phyloP scores from a whole-genome alignment of 306 rosid genomes.

The Trifolium subterraneum region DNA sequence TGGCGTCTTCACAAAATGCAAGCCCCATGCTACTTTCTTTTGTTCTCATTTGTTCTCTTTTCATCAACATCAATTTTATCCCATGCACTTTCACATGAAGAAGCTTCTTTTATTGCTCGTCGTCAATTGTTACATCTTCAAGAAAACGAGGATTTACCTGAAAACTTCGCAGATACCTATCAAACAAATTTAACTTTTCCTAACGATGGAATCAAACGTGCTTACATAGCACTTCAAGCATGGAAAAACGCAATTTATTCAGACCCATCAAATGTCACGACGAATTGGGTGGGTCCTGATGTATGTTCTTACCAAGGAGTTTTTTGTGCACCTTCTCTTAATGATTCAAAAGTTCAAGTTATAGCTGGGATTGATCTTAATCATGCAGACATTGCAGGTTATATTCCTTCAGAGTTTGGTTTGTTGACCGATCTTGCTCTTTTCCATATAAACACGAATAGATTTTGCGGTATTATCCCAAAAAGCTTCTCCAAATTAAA shows the following conservation, averaged over 20 bases:
- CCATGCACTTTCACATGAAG: slow-evolving; percentile 52
- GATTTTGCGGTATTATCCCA: slow-evolving; percentile 82
- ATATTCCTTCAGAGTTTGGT: slow-evolving; percentile 68
- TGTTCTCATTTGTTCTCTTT: slow-evolving; percentile 30
- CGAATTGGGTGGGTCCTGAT: slow-evolving; percentile 68
- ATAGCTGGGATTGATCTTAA: slow-evolving; percentile 86
- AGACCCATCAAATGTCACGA: slow-evolving; percentile 63
- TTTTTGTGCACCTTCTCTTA: slow-evolving; percentile 61
- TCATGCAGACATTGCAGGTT: slow-evolving; percentile 83
- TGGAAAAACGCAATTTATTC: slow-evolving; percentile 70
- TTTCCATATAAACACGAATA: slow-evolving; percentile 71
- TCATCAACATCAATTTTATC: slow-evolving; percentile 30
- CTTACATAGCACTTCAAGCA: slow-evolving; percentile 77
- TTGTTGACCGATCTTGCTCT: slow-evolving; percentile 65
- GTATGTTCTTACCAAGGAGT: slow-evolving; percentile 79
- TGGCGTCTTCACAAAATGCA: slow-evolving; percentile 38
- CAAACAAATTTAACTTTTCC: slow-evolving; percentile 41
- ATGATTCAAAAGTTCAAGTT: slow-evolving; percentile 52
- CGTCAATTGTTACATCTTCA: slow-evolving; percentile 62
- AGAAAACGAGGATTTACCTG: slow-evolving; percentile 53
- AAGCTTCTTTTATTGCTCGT: slow-evolving; percentile 54
- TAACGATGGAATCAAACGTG: slow-evolving; percentile 50
- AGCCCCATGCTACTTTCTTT: slow-evolving; percentile 39
- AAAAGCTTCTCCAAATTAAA: slow-evolving; percentile 51
- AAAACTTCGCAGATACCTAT: slow-evolving; percentile 28